A percentile compares a stretch with the other conserved stretches of the same genome.
These are phyloP conservation scores for Auxenochlorella pyrenoidosa DNA, from an alignment of 139 green algal genomes.

Conservation along the genomic window DNA sequence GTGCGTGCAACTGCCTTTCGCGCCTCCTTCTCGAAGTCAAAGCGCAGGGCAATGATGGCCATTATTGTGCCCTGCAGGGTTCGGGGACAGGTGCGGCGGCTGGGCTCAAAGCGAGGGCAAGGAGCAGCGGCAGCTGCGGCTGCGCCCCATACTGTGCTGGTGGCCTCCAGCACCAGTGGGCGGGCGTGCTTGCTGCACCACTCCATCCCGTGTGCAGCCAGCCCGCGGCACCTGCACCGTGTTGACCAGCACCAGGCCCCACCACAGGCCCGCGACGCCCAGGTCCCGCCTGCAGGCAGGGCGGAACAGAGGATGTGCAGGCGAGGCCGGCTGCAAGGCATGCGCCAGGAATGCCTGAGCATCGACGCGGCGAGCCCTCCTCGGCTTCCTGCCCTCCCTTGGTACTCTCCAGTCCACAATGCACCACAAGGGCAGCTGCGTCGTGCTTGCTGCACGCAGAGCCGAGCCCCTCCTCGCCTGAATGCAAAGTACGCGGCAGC, in stretches of 20 bases:
- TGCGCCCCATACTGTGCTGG: too few species aligned
- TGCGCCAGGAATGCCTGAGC: too few species aligned
- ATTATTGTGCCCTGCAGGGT: slow-evolving; percentile 44
- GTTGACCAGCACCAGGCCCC: slow-evolving; percentile 48
- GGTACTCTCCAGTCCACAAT: background rate
- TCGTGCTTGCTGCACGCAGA: too few species aligned
- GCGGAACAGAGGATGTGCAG: background rate
- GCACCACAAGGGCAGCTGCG: background rate
- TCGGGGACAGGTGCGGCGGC: slow-evolving; percentile 41
- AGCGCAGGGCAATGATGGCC: slow-evolving; percentile 26
- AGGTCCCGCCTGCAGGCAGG: slow-evolving; percentile 11
- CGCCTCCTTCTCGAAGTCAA: slow-evolving; percentile 9
- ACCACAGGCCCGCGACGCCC: slow-evolving; percentile 63
- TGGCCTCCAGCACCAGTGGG: background rate
- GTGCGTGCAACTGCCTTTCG: background rate
- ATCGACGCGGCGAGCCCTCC: too few species aligned
- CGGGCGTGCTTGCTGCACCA: background rate
- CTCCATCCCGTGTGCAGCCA: background rate
- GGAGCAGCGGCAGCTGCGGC: too few species aligned
- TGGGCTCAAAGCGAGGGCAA: too few species aligned
- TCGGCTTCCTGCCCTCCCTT: background rate
- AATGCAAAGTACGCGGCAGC: slow-evolving; percentile 62
- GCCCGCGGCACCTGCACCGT: slow-evolving; percentile 21
- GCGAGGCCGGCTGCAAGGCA: background rate
- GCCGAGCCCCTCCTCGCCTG: background rate